Evolutionary conservation across 345 rosid genomes (phyloP).

Genomic region (Sisymbrium altissimum): DNA sequence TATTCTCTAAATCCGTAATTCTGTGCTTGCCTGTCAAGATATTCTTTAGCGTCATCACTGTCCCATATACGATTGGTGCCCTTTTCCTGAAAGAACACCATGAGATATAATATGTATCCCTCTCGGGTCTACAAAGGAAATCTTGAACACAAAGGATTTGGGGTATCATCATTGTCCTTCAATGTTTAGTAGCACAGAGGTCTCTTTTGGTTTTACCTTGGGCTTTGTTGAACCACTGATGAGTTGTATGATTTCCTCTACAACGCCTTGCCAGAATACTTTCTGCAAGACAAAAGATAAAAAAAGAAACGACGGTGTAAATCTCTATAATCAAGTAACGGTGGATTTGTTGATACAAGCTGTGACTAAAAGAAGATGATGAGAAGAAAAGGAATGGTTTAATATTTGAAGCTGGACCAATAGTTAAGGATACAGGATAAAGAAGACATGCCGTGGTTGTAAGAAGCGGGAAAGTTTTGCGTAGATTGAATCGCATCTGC

Average conservation of each 20-base stretch:
- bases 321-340: too few relatives aligned
- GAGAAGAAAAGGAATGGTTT: too few relatives aligned
- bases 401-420: too few relatives aligned
- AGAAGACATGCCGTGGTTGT: conserved; percentile 86
- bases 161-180: neutral
- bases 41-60: conserved; percentile 71
- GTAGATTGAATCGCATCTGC: conserved; percentile 84
- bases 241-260: conserved; percentile 77
- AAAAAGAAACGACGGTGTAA: too few relatives aligned
- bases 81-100: conserved; percentile 51
- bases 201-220: conserved; percentile 46
- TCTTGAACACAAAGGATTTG: neutral
- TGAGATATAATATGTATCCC: neutral
- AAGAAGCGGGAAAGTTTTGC: conserved; percentile 77
- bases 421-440: too few relatives aligned
- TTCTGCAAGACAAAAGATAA: conserved; percentile 40
- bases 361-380: too few relatives aligned
- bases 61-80: conserved; percentile 69
- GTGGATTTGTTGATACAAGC: too few relatives aligned
- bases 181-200: neutral
- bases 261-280: conserved; percentile 82
- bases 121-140: neutral
- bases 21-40: conserved; percentile 57
- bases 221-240: conserved; percentile 77
- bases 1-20: neutral